phyloP scores from a whole-genome alignment of 2,329 filamentous ascomycete species.

The Coniochaeta sp. region DNA sequence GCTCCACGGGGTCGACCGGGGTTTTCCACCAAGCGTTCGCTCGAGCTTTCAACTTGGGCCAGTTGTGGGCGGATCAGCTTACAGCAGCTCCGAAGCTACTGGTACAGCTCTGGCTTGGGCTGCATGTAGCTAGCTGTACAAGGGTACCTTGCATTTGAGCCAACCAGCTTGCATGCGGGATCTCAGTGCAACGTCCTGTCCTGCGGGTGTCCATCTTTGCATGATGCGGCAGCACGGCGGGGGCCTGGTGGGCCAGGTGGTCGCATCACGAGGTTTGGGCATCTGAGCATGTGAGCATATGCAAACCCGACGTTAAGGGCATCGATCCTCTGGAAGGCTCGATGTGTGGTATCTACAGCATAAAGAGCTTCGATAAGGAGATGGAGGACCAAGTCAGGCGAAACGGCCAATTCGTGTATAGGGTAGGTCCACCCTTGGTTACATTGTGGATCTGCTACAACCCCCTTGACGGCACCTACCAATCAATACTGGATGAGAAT shows the following conservation, averaged over 20 bases:
- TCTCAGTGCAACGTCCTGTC: background rate
- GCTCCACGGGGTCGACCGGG: conserved; percentile 12
- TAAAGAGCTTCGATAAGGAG: too few species aligned
- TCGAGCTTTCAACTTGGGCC: conserved; percentile 13
- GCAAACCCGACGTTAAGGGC: too few species aligned
- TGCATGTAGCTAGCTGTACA: background rate
- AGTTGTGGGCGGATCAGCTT: conserved; percentile 13
- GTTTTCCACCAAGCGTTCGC: conserved; percentile 6
- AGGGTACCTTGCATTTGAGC: background rate
- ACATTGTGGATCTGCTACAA: too few species aligned
- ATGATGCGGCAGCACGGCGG: too few species aligned
- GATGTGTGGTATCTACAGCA: too few species aligned
- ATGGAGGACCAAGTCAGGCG: too few species aligned
- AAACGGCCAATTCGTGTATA: too few species aligned
- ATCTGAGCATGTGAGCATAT: too few species aligned
- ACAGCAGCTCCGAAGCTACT: conserved; percentile 9
- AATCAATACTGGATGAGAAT: too few species aligned
- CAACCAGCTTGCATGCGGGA: background rate
- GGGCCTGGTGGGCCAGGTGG: background rate
- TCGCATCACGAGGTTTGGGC: background rate
- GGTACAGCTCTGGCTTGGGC: background rate
- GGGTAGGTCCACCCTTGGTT: too few species aligned
- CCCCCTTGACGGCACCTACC: too few species aligned
- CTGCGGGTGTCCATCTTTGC: background rate
- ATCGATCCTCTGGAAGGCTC: too few species aligned